Conservation (phyloP, 768 basidiomycete species). For the Collybiopsis luxurians region DNA sequence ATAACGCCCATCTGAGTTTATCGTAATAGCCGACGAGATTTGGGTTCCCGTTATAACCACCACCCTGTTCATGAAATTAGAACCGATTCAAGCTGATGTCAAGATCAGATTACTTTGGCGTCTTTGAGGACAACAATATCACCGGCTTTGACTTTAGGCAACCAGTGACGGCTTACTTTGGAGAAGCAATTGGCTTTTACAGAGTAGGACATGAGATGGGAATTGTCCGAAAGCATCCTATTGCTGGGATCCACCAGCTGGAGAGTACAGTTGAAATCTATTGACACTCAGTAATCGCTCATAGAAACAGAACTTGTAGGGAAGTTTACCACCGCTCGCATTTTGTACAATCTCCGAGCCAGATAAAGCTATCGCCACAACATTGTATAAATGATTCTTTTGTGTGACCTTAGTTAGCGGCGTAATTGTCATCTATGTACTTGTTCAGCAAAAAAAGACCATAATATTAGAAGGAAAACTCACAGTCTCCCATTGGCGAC, state of each 20-base stretch:
- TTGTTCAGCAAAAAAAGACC: background rate
- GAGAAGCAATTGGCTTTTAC: slow-evolving; percentile 52
- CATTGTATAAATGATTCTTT: background rate
- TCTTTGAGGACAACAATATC: slow-evolving; percentile 50
- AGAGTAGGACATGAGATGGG: background rate
- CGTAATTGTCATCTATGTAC: background rate
- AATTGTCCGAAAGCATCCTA: background rate
- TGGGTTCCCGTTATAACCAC: slow-evolving; percentile 30
- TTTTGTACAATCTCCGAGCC: no score
- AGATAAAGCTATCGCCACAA: background rate
- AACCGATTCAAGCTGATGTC: background rate
- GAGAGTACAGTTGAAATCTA: background rate
- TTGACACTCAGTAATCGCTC: no score
- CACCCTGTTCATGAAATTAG: background rate
- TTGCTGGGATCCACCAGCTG: slow-evolving; percentile 4
- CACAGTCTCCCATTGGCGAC: background rate
- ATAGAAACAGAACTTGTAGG: no score
- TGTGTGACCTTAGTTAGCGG: background rate
- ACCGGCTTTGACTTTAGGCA: slow-evolving; percentile 46
- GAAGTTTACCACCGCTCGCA: no score
- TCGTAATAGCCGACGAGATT: slow-evolving; percentile 45
- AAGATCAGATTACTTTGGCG: slow-evolving; percentile 40
- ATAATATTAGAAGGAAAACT: background rate
- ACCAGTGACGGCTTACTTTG: slow-evolving; percentile 40
- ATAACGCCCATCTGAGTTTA: slow-evolving; percentile 55